Evolutionary conservation across 805 yeast genomes (phyloP).

Genomic region (Kodamaea nitidulidarum): DNA sequence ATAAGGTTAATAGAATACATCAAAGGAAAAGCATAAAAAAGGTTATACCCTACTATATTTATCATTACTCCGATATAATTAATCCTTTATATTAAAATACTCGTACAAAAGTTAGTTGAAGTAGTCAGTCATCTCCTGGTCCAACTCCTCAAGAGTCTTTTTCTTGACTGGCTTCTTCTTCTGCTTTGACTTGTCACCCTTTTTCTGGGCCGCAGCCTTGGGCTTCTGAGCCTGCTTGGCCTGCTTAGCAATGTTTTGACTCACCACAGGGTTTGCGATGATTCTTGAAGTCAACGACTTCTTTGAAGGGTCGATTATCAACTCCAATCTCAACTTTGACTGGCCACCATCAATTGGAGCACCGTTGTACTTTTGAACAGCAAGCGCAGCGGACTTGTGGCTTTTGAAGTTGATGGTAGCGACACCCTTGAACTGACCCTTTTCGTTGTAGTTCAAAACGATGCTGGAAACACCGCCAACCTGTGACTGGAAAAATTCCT

Average conservation of each 20-base stretch:
- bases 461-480: constrained; percentile 80
- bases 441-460: constrained; percentile 74
- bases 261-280: constrained; percentile 39
- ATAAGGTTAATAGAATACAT: no score
- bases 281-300: constrained; percentile 75
- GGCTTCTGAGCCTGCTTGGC: constrained; percentile 17
- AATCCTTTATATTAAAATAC: background rate
- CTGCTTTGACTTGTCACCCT: constrained; percentile 12
- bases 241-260: constrained; percentile 20
- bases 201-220: constrained; percentile 18
- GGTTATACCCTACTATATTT: background rate
- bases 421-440: constrained; percentile 87
- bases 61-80: background rate
- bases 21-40: no score
- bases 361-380: constrained; percentile 82
- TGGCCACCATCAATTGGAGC: constrained; percentile 91
- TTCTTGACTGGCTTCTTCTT: constrained; percentile 40
- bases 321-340: constrained; percentile 68
- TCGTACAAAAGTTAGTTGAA: constrained; percentile 40
- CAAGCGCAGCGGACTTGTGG: constrained; percentile 66
- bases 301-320: constrained; percentile 79
- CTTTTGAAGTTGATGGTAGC: constrained; percentile 79
- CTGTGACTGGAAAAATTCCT: constrained; percentile 87
- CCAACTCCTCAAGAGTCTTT: constrained; percentile 88
- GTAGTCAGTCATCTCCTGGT: constrained; percentile 97